Evolutionary conservation across 352 stramenopile genomes (phyloP).

Genomic region (Pelagophyceae sp.): DNA sequence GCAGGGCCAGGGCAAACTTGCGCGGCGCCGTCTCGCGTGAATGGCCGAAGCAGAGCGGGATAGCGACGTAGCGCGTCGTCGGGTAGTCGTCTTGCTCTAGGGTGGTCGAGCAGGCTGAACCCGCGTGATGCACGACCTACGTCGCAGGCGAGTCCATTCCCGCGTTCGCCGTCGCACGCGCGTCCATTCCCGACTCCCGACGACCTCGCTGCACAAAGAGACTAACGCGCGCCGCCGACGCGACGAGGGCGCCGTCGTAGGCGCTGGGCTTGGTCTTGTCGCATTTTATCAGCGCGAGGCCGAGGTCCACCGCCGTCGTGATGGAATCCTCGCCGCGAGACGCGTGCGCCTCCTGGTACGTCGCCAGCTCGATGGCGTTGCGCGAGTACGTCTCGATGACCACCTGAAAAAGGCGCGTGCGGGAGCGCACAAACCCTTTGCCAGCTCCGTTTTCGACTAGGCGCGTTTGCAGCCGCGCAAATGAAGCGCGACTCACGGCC

Average conservation of each 20-base stretch:
- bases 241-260: not conserved
- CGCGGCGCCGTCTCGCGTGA: not conserved
- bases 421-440: too few relatives aligned
- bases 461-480: too few relatives aligned
- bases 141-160: not conserved
- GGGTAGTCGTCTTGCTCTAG: slow-evolving; percentile 15
- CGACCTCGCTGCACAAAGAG: too few relatives aligned
- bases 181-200: too few relatives aligned
- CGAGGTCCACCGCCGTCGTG: not conserved
- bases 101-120: not conserved
- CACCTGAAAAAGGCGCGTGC: too few relatives aligned
- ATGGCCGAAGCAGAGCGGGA: slow-evolving; percentile 17
- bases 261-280: not conserved
- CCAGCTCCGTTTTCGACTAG: too few relatives aligned
- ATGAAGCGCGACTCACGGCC: too few relatives aligned
- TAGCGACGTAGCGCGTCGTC: slow-evolving; percentile 12
- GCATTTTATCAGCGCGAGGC: not conserved
- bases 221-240: not conserved
- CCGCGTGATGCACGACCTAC: not conserved
- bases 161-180: too few relatives aligned
- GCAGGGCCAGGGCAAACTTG: not conserved
- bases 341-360: slow-evolving; percentile 10
- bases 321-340: not conserved
- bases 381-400: slow-evolving; percentile 4
- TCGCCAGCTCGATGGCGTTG: not conserved